Evolutionary conservation across 2,329 filamentous ascomycete species (phyloP).

Genomic region (Colletotrichum spinosum): DNA sequence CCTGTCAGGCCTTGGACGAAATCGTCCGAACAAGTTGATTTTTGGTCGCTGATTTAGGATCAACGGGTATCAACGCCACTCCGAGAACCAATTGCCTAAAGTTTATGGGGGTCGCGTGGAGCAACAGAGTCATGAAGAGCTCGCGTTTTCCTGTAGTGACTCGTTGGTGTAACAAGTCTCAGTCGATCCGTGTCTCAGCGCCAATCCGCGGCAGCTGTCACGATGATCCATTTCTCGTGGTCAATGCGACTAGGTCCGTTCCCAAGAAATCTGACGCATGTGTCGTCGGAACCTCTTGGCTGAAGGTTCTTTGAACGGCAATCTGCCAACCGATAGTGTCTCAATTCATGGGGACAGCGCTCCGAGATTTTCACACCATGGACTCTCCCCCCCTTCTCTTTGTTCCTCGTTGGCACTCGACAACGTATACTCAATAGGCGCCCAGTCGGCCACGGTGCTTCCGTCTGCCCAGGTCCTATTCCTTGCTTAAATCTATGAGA

Average conservation of each 20-base stretch:
- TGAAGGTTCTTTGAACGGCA: not conserved
- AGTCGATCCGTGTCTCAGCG: conserved; percentile 27
- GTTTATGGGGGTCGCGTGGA: no score
- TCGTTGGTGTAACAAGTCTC: conserved; percentile 24
- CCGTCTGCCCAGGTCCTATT: no score
- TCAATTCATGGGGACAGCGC: no score
- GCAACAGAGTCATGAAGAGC: not conserved
- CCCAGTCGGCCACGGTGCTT: no score
- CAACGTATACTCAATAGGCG: no score
- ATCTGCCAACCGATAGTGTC: not conserved
- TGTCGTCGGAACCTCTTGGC: conserved; percentile 14
- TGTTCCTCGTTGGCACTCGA: no score
- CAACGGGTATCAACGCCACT: not conserved
- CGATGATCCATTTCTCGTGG: conserved; percentile 14
- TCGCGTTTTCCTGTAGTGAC: conserved; percentile 1
- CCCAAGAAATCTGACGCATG: conserved; percentile 1
- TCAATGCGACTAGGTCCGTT: conserved; percentile 10
- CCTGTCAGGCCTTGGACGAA: conserved; percentile 8
- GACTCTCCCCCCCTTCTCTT: no score
- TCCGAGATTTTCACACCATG: no score
- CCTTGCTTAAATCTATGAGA: no score
- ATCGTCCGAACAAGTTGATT: conserved; percentile 15
- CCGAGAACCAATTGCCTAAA: no score
- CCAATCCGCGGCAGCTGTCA: conserved; percentile 21
- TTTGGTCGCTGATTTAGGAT: not conserved